Percentiles rank a stretch among this genome's conserved stretches.
Evolutionary conservation across 441 rosid genomes (phyloP).

Genomic region (Metrosideros polymorpha): DNA sequence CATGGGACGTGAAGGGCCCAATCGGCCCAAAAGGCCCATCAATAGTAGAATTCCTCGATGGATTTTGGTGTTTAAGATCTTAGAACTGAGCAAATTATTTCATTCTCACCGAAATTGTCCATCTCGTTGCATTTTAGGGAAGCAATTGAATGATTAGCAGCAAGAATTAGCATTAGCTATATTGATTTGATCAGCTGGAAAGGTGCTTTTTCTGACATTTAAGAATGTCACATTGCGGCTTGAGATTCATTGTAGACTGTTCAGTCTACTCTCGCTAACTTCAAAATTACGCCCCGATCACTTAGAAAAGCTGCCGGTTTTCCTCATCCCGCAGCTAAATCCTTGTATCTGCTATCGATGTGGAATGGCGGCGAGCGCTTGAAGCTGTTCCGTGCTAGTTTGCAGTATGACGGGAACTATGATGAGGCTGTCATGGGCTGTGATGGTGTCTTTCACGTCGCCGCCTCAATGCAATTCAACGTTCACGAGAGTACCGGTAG

Average conservation of each 20-base stretch:
- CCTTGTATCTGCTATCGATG: slow-evolving; percentile 19
- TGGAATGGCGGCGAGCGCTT: slow-evolving; percentile 38
- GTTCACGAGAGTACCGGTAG: slow-evolving; percentile 6
- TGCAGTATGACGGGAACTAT: slow-evolving; percentile 65
- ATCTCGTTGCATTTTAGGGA: neutral
- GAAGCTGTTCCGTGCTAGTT: slow-evolving; percentile 62
- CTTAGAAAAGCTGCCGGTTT: neutral
- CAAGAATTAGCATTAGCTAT: neutral
- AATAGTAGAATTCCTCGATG: neutral
- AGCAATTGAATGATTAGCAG: neutral
- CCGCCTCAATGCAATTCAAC: slow-evolving; percentile 70
- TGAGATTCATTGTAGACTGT: neutral
- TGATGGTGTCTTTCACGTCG: slow-evolving; percentile 79
- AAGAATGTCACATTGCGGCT: neutral
- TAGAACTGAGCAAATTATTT: neutral
- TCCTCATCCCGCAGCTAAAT: slow-evolving; percentile 31
- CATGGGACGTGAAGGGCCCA: neutral
- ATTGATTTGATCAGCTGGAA: neutral
- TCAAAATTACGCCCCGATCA: neutral
- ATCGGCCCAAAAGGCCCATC: neutral
- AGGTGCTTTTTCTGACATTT: neutral
- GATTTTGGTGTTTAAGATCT: neutral
- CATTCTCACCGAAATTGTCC: neutral
- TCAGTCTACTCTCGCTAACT: neutral
- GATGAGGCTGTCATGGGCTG: slow-evolving; percentile 71